Base-by-base conservation (phyloP, 75 land plant species). In the Sequoia sempervirens region DNA sequence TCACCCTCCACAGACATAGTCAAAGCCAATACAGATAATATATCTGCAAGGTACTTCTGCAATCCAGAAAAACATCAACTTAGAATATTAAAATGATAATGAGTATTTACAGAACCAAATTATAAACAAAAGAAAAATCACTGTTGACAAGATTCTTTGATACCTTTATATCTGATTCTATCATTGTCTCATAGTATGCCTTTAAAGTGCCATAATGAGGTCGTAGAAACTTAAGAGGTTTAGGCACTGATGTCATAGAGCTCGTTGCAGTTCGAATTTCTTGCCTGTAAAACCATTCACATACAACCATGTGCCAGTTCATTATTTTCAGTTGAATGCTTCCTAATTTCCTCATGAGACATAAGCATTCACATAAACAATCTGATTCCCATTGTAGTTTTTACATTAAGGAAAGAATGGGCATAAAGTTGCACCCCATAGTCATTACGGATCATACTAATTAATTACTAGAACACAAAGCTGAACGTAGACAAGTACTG, bases 1-100 rank as follows among this genome's bases (percentile, higher is more conserved):
- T 94, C 98, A 41, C 98, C 99, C 84, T 96, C 98, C 34, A 92
- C 95, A 43, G 99, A 97, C 99, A 97, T 97, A 23, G 99, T 97
- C 84, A 97, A 86, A 2, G 99, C 99, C 84, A 97, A 83, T 38
- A 97, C 98, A 14, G 99, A 97, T 46, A 97, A 93, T 78, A 97
- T 93, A 85, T 97, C 99, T 18, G 99, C 99, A 72, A 96, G 79
- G 70, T 89, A 91, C 84, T 80, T 96, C 99, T 97, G 93, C 88
- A 90, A 79, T 11, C 8, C n/a, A 53, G 85, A 86, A 86, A 15
- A 52, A 72, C 64, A 43, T 34, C 61, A 84, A 5, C 41, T 36
- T 38, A 66, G 20, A 26, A 41, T 40, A 5, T n/a, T 58, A 56
- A 26, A 30, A 78, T 64, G 30, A 72, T 15, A 41, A 79, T 18